Conservation (phyloP, 768 basidiomycete genomes). For the Vishniacozyma victoriae region DNA sequence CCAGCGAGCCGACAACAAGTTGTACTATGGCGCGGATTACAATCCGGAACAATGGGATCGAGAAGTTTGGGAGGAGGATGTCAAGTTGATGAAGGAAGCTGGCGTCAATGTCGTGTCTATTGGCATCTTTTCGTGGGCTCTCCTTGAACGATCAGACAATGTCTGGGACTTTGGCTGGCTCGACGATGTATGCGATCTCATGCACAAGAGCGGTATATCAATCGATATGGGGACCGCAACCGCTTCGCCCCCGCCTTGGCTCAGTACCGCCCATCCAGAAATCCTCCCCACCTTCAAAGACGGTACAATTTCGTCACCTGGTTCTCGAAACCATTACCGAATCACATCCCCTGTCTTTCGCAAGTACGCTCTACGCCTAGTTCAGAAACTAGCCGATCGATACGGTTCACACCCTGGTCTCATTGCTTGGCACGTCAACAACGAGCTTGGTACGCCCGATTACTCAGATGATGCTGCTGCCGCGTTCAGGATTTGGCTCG, state of each 20-base stretch:
- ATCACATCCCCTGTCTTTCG: conserved; percentile 12
- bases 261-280: conserved; percentile 14
- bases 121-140: conserved; percentile 17
- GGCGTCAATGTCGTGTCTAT: conserved; percentile 19
- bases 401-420: conserved; percentile 13
- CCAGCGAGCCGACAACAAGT: too few relatives aligned
- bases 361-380: conserved; percentile 8
- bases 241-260: conserved; percentile 19
- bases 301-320: conserved; percentile 4
- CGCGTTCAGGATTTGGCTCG: conserved; percentile 12
- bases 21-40: conserved; percentile 15
- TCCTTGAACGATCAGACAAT: conserved; percentile 8
- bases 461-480: conserved; percentile 15
- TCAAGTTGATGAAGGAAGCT: conserved; percentile 16
- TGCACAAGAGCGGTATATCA: conserved; percentile 9
- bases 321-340: conserved; percentile 14
- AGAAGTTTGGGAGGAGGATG: conserved; percentile 13
- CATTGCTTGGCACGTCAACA: conserved; percentile 20
- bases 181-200: conserved; percentile 10
- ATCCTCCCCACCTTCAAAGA: conserved; percentile 10
- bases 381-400: conserved; percentile 10
- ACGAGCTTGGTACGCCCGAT: conserved; percentile 13
- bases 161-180: conserved; percentile 17
- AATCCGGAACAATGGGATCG: conserved; percentile 17
- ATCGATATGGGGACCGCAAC: conserved; percentile 15